Base-by-base conservation (phyloP, 2,329 filamentous ascomycete species). In the Arthrobotrys musiformis region DNA sequence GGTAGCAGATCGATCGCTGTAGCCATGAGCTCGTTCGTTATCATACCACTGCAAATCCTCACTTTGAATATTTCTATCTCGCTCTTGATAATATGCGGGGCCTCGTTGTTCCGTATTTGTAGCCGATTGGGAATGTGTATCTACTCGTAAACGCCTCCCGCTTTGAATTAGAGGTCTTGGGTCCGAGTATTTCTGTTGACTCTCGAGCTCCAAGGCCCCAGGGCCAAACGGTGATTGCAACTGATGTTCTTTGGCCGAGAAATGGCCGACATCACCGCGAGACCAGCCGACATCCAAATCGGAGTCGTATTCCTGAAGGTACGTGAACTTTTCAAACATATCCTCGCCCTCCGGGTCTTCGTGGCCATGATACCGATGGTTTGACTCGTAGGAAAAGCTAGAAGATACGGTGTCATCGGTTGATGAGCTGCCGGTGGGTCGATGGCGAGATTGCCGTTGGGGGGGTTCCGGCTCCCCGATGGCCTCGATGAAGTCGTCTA, bases 401-500 rank as follows among this genome's bases (percentile, higher is more conserved):
- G 54, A 58, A 17, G 15, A 37, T 8, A 24, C 9, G 19, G 54
- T 58, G 19, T 40, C 54, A 8, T 58, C 54, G 7, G 54, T 58
- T 2, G 54, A 58, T 7, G 33, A 40, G 33, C 54, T 58, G 8
- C 19, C 19, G 0, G 17, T 40, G 26, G 33, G n/a, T 13, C 54
- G 9, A 40, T 58, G 54, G 19, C 48, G 48, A 9, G 30, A 52
- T 17, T n/a, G 13, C 2, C 13, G 22, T 1, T 28, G 8, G 8
- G 44, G 0, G 26, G 7, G 13, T 26, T 17, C 15, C 4, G 37
- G 28, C 7, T 58, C 8, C 40, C 17, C 9, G 4, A 73, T 42
- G 40, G 67, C 69, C 13, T 30, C 30, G 17, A 73, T 67, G 17
- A 61, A 35, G 8, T 56, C 40, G 11, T 73, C 50, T 7, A 50